phyloP scores from a whole-genome alignment of 495 filamentous ascomycete genomes.

The Daldinia grandis region DNA sequence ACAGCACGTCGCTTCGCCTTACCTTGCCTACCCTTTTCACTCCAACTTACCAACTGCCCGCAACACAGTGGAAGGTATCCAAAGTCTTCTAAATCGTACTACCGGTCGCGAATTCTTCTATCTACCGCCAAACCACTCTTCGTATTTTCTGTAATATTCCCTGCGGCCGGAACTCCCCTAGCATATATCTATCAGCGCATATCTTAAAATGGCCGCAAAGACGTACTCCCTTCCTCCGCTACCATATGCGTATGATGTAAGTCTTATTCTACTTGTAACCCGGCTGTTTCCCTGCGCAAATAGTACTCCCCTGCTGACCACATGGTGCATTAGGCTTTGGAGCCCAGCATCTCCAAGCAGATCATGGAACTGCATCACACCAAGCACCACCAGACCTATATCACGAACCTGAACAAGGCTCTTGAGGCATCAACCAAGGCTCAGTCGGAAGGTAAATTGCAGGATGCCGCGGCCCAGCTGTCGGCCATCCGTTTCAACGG shows the following conservation, averaged over 20 bases:
- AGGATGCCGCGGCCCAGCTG: conserved; percentile 67
- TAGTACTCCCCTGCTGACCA: conserved; percentile 14
- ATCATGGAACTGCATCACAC: conserved; percentile 92
- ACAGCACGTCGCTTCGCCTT: conserved; percentile 9
- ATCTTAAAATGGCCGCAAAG: conserved; percentile 42
- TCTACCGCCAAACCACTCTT: neutral
- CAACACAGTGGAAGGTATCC: neutral
- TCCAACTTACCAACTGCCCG: neutral
- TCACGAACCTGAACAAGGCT: conserved; percentile 73
- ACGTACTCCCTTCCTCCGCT: conserved; percentile 52
- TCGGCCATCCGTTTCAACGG: conserved; percentile 90
- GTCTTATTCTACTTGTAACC: conserved; percentile 11
- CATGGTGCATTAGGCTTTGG: conserved; percentile 65
- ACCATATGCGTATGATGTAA: conserved; percentile 58
- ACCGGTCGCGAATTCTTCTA: neutral
- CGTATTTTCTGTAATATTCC: neutral
- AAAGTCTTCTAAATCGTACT: neutral
- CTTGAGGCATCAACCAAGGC: conserved; percentile 63
- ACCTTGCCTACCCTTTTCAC: neutral
- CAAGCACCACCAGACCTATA: conserved; percentile 78
- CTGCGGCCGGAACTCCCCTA: neutral
- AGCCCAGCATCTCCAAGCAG: conserved; percentile 87
- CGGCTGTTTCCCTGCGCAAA: neutral
- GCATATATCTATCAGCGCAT: neutral
- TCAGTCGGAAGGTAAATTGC: conserved; percentile 61